Base-by-base conservation (phyloP, 208 protist species). In the Trypanosoma scelopori region DNA sequence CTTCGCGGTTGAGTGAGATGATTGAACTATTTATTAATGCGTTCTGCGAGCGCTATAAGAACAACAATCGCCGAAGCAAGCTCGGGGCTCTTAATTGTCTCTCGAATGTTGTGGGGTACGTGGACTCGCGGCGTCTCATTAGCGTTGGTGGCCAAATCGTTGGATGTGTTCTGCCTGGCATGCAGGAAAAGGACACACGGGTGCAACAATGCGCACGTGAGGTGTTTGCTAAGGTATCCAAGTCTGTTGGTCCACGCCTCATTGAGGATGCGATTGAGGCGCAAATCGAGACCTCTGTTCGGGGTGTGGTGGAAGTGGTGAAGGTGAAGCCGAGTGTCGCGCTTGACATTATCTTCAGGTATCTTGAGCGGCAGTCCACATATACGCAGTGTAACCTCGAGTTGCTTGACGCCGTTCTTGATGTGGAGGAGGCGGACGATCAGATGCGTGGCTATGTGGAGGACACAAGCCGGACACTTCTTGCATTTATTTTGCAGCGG, bases 281-380 rank as follows among this genome's bases (percentile, higher is more conserved):
- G 41, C 91, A 96, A 80, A 74, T 96, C 25, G 79, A 77, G 48
- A 86, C 84, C 18, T 91, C 85, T 74, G 81, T 93, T 37, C 84
- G 85, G 6, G 91, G 91, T 65, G 87, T 96, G 46, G 82, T 94
- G 69, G 91, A 96, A 76, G 87, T 96, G 58, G 91, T 96, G 32
- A 94, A 94, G 79, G 91, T 96, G 60, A 89, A 90, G 73, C 91
- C 91, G 1, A 74, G 45, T 39, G 64, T 89, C 22, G 85, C 91
- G 27, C 82, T 96, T n/a, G 70, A 77, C 22, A 74, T 96, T 63
- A 72, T 96, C 47, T 91, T 94, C 69, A 85, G 87, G 65, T 67
- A 87, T 60, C 77, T 96, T 32, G 69, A 76, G 43, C 51, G 63
- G 43, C 73, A 79, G 45, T 35, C 59, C 35, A 74, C 47, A 37